These are phyloP conservation scores for Candida tammaniensis DNA, from an alignment of 805 yeast genomes.

Conservation along the genomic window DNA sequence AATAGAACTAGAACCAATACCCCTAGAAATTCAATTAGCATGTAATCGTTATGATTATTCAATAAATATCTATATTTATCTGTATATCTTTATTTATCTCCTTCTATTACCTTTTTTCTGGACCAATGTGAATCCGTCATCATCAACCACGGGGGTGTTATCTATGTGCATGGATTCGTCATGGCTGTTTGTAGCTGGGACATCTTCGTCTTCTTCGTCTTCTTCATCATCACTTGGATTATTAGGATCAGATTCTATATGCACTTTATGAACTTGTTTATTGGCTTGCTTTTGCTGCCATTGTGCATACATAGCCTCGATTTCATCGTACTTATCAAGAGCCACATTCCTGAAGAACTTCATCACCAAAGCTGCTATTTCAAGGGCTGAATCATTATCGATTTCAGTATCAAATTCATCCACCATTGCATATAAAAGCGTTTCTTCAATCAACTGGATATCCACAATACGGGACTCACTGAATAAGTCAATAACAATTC, in stretches of 20 bases:
- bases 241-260: conserved; percentile 56
- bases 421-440: conserved; percentile 82
- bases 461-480: conserved; percentile 61
- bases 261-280: conserved; percentile 30
- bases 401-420: conserved; percentile 90
- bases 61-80: background rate
- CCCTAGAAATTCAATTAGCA: conserved; percentile 34
- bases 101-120: conserved; percentile 58
- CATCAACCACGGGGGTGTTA: conserved; percentile 74
- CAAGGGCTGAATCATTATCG: conserved; percentile 85
- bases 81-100: conserved; percentile 9
- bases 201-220: conserved; percentile 39
- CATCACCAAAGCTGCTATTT: conserved; percentile 65
- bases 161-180: conserved; percentile 36
- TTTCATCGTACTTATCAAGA: conserved; percentile 46
- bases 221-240: conserved; percentile 59
- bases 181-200: conserved; percentile 10
- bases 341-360: conserved; percentile 64
- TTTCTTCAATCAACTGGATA: conserved; percentile 75
- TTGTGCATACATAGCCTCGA: conserved; percentile 57
- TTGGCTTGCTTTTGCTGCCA: conserved; percentile 56
- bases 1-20: conserved; percentile 35
- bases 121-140: conserved; percentile 91
- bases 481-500: conserved; percentile 77
- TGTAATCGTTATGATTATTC: conserved; percentile 1